Base-by-base conservation (phyloP, 352 stramenopile genomes). In the Saprolegnia diclina region DNA sequence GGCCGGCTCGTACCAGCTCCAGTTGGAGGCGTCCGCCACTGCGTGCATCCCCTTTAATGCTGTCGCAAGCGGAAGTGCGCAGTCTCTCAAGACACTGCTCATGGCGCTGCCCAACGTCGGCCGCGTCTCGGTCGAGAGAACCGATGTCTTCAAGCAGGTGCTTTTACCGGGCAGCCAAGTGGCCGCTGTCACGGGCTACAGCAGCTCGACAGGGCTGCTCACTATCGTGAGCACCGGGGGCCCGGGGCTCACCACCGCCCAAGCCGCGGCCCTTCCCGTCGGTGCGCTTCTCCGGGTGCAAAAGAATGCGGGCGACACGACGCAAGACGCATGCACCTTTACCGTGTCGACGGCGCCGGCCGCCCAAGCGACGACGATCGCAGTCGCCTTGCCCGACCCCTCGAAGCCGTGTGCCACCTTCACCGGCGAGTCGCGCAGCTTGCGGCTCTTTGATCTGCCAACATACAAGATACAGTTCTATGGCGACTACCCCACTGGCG, bases 391-490 rank as follows among this genome's bases (percentile, higher is more conserved):
- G 21, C 0, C 32, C n/a, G 35, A 56, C n/a, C 62, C 52, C 1
- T 45, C 74, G 7, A 69, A 46, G 13, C 64, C 64, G 0, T 92
- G 82, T 54, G 48, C 65, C 26, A 71, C 65, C 11, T 92, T 92
- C 40, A 70, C 67, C 3, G 72, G 50, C 0, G 81, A 91, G 46
- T 48, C 74, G 38, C 73, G 84, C 13, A 70, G 75, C 0, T 67
- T 92, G 37, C 82, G 83, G 56, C 64, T 91, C 14, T 71, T 91
- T 11, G 83, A 92, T 48, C 79, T 90, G 48, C 73, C 84, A 32
- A 81, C 89, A 66, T 91, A 87, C 54, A 84, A 86, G 35, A 82
- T 92, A 18, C 79, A 77, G 4, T 87, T 92, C 22, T 87, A 78
- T 74, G 85, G 85, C 0, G 64, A 72, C 11, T 90, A 90, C 72